phyloP scores from a whole-genome alignment of 352 stramenopile genomes.

The Saprolegnia diclina region DNA sequence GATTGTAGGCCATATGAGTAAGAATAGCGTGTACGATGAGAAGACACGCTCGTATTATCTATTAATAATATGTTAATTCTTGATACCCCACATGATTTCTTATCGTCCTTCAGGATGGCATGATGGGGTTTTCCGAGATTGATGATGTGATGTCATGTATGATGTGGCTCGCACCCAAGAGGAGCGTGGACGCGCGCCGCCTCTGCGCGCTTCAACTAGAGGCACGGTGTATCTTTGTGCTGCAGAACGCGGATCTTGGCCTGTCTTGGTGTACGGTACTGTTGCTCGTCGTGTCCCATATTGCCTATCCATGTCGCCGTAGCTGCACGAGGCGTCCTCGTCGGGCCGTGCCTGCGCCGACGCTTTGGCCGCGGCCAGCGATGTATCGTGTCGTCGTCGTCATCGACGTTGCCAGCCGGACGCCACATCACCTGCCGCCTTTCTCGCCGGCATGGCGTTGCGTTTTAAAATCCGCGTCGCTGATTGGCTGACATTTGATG shows the following conservation, averaged over 20 bases:
- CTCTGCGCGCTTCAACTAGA: neutral
- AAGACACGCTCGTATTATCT: constrained; percentile 24
- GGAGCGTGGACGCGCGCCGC: no score
- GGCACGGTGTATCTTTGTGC: neutral
- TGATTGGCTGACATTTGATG: neutral
- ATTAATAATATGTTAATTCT: constrained; percentile 21
- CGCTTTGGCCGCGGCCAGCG: no score
- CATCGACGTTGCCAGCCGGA: neutral
- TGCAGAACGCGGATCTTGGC: no score
- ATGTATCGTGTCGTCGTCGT: neutral
- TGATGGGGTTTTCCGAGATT: neutral
- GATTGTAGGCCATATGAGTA: constrained; percentile 3
- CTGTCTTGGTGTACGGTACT: no score
- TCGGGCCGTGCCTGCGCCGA: no score
- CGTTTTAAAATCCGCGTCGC: neutral
- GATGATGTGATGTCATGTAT: neutral
- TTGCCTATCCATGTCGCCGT: neutral
- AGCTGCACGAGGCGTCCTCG: no score
- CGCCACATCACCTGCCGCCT: neutral
- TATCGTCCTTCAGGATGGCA: neutral
- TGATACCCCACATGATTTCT: constrained; percentile 18
- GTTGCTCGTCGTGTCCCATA: neutral
- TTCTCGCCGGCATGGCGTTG: neutral
- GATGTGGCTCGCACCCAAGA: neutral
- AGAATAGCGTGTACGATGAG: constrained; percentile 6